phyloP scores from a whole-genome alignment of 2,329 filamentous ascomycete species.

The Talaromyces sp. region DNA sequence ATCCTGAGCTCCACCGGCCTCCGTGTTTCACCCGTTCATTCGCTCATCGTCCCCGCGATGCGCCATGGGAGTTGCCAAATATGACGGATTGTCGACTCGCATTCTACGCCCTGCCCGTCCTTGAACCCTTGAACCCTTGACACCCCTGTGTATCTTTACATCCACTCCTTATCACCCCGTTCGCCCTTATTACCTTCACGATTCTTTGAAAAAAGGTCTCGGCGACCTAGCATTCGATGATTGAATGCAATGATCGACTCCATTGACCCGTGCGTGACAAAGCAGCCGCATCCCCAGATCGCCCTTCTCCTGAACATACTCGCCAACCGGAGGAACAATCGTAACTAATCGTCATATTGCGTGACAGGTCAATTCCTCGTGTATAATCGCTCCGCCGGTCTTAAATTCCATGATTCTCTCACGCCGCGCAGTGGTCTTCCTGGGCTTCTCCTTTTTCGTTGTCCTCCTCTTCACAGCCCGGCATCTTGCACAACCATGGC shows the following conservation, averaged over 20 bases:
- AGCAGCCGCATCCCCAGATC: background rate
- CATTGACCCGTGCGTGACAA: constrained; percentile 1
- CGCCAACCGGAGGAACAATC: background rate
- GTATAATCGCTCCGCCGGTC: constrained; percentile 9
- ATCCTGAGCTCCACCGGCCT: constrained; percentile 5
- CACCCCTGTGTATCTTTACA: background rate
- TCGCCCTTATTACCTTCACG: too few species aligned
- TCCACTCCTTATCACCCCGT: background rate
- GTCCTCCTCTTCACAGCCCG: constrained; percentile 33
- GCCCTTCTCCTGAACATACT: background rate
- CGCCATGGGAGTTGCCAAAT: background rate
- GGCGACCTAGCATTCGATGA: background rate
- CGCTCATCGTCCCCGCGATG: background rate
- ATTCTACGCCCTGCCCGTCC: constrained; percentile 2
- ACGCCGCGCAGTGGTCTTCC: constrained; percentile 34
- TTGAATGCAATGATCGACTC: constrained; percentile 1
- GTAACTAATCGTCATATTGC: constrained; percentile 16
- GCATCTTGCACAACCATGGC: constrained; percentile 38
- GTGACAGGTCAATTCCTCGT: constrained; percentile 18
- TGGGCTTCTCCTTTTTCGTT: constrained; percentile 37
- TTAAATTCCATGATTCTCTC: constrained; percentile 34
- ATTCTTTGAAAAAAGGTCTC: too few species aligned
- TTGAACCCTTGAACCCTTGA: background rate
- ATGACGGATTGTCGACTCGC: constrained; percentile 1
- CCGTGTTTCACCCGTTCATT: constrained; percentile 14